Conservation (phyloP, 768 basidiomycete genomes). For the Myochromella boudieri region DNA sequence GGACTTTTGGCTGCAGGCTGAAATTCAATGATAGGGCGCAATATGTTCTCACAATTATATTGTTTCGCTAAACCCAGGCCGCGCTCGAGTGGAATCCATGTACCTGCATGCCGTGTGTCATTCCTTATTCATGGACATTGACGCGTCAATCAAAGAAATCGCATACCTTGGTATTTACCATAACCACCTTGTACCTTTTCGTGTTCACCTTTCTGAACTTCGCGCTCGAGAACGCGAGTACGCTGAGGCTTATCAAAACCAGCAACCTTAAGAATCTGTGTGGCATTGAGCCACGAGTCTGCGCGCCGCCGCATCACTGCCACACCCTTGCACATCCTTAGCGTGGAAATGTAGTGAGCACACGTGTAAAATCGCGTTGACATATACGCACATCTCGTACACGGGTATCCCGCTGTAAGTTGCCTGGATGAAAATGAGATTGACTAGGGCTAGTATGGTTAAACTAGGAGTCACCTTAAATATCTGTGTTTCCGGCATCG, state of each 20-base stretch:
- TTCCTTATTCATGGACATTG: slow-evolving; percentile 8
- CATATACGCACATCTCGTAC: slow-evolving; percentile 76
- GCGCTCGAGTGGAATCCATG: slow-evolving; percentile 96
- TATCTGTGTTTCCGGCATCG: slow-evolving; percentile 83
- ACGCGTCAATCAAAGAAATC: slow-evolving; percentile 15
- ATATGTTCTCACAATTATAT: slow-evolving; percentile 84
- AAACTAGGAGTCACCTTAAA: slow-evolving; percentile 65
- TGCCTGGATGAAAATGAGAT: slow-evolving; percentile 51
- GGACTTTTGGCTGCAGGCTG: slow-evolving; percentile 87
- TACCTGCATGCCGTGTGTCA: slow-evolving; percentile 53
- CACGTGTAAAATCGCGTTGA: slow-evolving; percentile 36
- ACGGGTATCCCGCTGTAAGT: slow-evolving; percentile 93
- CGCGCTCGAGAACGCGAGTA: slow-evolving; percentile 94
- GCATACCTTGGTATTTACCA: slow-evolving; percentile 96
- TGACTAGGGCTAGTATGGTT: slow-evolving; percentile 17
- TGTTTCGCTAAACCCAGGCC: slow-evolving; percentile 85
- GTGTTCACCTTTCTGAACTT: slow-evolving; percentile 98
- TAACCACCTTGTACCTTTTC: slow-evolving; percentile 99
- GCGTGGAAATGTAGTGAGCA: slow-evolving; percentile 38
- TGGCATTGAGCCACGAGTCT: slow-evolving; percentile 98
- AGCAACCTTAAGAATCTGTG: slow-evolving; percentile 97
- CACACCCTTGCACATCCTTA: slow-evolving; percentile 91
- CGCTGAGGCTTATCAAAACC: slow-evolving; percentile 99
- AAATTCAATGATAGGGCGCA: slow-evolving; percentile 95
- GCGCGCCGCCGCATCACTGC: slow-evolving; percentile 97